Evolutionary conservation across 768 basidiomycete genomes (phyloP), one percentile per base, ranked within the genome.

Genomic region (Leccinum ochraceum): DNA sequence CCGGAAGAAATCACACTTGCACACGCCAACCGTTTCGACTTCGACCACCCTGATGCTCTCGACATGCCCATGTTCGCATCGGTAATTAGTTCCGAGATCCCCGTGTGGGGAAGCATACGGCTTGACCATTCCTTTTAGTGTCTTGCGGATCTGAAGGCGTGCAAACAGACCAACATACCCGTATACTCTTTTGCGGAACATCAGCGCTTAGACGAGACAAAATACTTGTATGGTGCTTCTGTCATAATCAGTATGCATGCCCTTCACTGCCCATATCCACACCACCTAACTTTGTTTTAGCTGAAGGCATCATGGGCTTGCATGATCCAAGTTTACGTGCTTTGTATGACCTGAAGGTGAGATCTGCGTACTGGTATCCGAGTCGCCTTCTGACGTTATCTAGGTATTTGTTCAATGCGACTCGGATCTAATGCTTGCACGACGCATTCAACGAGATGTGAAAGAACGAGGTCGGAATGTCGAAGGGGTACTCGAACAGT

Each of bases 401-500:
- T 57, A 92, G 89, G 80, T 95, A 4, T 95, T 93, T 63, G 94
- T 95, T 7, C 92, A 96, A 78, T 92, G 90, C 60, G 95, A 98
- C 71, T 89, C 95, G 8, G 97, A 99, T 73, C 78, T 98, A 22
- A 99, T 99, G 97, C 87, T 99, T 53, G 94, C 96, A 1, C 86
- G 97, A 59, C 86, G 97, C 42, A 89, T 99, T 57, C 81, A 85
- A 63, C 82, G 97, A 57, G 97, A 98, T 68, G 84, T 92, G 17
- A 83, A 86, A 67, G 95, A 99, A 72, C 84, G 97, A 50, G 93
- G 92, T 0, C 79, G 97, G 57, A 86, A 81, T 58, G 88, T 98
- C 0, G 86, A 87, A 4, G 95, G 96, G 2, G 84, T 98, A 53
- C 82, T 98, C 10, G 92, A 95, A 68, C 95, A 97, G 89, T 92